phyloP scores from a whole-genome alignment of 2,329 filamentous ascomycete species.

The Exophiala oligosperma region DNA sequence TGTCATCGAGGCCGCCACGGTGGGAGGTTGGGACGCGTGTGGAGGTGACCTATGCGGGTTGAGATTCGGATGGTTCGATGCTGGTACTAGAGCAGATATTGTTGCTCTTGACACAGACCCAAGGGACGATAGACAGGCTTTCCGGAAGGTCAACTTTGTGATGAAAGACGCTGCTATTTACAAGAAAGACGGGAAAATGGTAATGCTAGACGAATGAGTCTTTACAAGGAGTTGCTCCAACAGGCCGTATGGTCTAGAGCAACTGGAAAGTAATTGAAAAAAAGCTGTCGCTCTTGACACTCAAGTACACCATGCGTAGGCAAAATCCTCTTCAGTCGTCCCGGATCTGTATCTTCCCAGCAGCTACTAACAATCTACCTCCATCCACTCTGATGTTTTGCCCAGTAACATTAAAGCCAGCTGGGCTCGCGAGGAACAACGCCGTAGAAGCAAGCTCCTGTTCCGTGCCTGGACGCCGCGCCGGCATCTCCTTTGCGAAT shows the following conservation, averaged over 20 bases:
- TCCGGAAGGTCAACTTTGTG: conserved; percentile 54
- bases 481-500: conserved; percentile 1
- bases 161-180: conserved; percentile 53
- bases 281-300: no score
- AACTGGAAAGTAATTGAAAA: no score
- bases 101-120: conserved; percentile 51
- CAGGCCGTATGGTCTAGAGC: no score
- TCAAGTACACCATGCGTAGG: no score
- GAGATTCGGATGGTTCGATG: conserved; percentile 53
- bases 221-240: no score
- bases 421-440: not conserved
- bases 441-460: not conserved
- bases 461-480: not conserved
- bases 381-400: conserved; percentile 1
- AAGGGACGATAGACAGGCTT: conserved; percentile 39
- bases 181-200: not conserved
- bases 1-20: conserved; percentile 51
- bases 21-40: conserved; percentile 58
- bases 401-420: not conserved
- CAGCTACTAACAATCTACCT: not conserved
- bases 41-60: conserved; percentile 53
- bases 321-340: not conserved
- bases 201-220: no score
- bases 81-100: conserved; percentile 53
- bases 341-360: not conserved